These are phyloP conservation scores for Talaromyces borbonicus DNA, from an alignment of 495 filamentous ascomycete species.

Conservation along the genomic window DNA sequence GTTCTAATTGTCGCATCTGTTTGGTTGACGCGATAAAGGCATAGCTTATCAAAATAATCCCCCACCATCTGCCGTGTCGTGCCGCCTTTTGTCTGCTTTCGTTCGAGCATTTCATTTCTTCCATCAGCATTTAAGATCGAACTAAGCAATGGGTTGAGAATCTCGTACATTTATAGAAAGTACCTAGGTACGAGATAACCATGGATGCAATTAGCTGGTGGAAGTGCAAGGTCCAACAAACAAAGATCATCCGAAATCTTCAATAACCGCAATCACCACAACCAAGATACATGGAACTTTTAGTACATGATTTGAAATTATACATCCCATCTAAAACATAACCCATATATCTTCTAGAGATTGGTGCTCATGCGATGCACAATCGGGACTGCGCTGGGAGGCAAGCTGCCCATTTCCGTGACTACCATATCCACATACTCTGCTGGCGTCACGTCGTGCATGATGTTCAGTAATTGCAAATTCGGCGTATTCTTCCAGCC, in stretches of 20 bases:
- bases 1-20: no score
- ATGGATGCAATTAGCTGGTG: no score
- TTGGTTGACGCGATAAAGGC: no score
- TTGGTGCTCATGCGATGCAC: slow-evolving; percentile 42
- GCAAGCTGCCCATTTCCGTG: slow-evolving; percentile 81
- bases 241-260: no score
- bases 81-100: no score
- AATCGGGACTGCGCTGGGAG: slow-evolving; percentile 67
- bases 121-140: not conserved
- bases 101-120: no score
- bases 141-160: not conserved
- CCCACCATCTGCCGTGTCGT: slow-evolving; percentile 1
- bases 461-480: slow-evolving; percentile 66
- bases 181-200: no score
- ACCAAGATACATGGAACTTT: no score
- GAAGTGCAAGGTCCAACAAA: no score
- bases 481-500: slow-evolving; percentile 54
- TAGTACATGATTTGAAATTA: slow-evolving; percentile 14
- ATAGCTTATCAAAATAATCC: slow-evolving; percentile 3
- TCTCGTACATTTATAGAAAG: not conserved
- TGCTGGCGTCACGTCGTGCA: slow-evolving; percentile 92
- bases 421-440: slow-evolving; percentile 81
- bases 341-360: slow-evolving; percentile 11
- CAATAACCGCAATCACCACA: no score
- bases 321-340: slow-evolving; percentile 42